These are phyloP conservation scores for Lactuca saligna DNA, from an alignment of 129 eudicot genomes.

Conservation along the genomic window DNA sequence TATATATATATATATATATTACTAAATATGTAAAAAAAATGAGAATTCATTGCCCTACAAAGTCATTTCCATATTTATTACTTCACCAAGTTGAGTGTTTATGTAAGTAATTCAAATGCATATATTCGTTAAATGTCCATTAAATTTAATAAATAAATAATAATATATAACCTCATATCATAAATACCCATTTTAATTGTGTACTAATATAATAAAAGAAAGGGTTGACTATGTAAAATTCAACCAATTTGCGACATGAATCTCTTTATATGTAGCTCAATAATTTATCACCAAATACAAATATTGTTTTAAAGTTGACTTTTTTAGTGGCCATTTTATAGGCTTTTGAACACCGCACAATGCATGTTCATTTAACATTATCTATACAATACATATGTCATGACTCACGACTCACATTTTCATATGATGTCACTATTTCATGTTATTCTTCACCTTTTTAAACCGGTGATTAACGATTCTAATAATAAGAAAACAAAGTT, in stretches of 20 bases:
- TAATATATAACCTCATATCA: too few species aligned
- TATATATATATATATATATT: too few species aligned
- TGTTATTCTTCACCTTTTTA: neutral
- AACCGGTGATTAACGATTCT: neutral
- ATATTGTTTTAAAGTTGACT: constrained; percentile 6
- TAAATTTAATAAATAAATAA: neutral
- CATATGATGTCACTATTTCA: neutral
- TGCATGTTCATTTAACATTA: neutral
- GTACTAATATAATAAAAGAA: too few species aligned
- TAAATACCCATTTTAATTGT: too few species aligned
- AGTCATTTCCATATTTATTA: too few species aligned
- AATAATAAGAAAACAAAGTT: neutral
- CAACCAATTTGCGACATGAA: constrained; percentile 17
- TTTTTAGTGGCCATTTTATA: neutral
- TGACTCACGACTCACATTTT: neutral
- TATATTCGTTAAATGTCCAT: neutral
- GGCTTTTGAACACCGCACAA: neutral
- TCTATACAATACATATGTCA: neutral
- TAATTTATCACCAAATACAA: constrained; percentile 13
- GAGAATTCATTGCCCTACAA: too few species aligned
- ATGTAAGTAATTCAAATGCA: neutral
- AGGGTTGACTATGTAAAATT: neutral
- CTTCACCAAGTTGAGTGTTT: neutral
- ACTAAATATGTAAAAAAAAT: too few species aligned
- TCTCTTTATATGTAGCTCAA: constrained; percentile 6